Conservation (phyloP, 208 protist genomes). For the Acanthamoeba castellanii region DNA sequence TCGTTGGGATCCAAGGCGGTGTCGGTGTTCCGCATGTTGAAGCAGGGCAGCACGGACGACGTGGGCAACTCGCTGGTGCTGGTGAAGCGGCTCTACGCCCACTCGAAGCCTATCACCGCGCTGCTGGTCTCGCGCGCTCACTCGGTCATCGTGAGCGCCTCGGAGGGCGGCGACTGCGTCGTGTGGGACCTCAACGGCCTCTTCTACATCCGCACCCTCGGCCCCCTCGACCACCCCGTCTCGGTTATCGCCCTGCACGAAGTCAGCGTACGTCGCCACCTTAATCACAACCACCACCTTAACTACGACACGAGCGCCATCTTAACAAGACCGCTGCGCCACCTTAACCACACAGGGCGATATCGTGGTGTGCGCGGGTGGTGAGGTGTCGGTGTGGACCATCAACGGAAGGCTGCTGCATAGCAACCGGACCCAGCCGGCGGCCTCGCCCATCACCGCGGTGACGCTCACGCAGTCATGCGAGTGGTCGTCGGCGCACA, state of each 20-base stretch:
- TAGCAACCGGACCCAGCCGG: not conserved
- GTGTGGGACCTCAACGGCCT: conserved; percentile 59
- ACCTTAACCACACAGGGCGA: not conserved
- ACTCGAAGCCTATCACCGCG: not conserved
- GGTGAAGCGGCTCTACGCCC: conserved; percentile 35
- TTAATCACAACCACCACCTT: too few relatives aligned
- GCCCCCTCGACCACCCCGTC: not conserved
- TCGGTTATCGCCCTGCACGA: conserved; percentile 19
- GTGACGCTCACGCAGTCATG: conserved; percentile 9
- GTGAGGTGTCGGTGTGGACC: conserved; percentile 16
- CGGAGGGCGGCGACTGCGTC: conserved; percentile 20
- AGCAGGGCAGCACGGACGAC: not conserved
- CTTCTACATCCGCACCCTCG: conserved; percentile 35
- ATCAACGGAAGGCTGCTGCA: conserved; percentile 20
- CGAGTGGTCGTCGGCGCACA: not conserved
- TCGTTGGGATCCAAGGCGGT: not conserved
- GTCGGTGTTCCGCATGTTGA: conserved; percentile 28
- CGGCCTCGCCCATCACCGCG: conserved; percentile 27
- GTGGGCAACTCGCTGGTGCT: not conserved
- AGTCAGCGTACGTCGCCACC: not conserved
- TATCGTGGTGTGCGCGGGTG: conserved; percentile 20
- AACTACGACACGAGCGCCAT: not conserved
- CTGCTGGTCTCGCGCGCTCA: conserved; percentile 8
- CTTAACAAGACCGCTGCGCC: not conserved
- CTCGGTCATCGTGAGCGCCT: conserved; percentile 39